Percentiles rank a stretch among this genome's conserved stretches.
phyloP scores from a whole-genome alignment of 2,329 filamentous ascomycete genomes.

The Fusarium metavorans region DNA sequence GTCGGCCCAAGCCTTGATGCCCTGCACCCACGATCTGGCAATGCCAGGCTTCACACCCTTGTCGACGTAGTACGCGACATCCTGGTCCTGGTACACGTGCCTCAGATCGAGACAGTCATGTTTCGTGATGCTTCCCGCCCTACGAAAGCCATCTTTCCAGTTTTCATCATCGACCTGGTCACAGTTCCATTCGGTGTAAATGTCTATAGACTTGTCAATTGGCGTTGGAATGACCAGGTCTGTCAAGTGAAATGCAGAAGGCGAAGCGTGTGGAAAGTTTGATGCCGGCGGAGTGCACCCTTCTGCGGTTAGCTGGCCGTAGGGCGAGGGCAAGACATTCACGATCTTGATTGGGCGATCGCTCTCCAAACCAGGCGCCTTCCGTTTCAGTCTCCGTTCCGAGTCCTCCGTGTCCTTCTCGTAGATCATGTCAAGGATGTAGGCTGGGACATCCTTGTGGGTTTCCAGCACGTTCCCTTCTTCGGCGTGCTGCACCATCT shows the following conservation, averaged over 20 bases:
- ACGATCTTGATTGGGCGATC: constrained; percentile 24
- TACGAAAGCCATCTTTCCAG: constrained; percentile 18
- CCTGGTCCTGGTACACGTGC: constrained; percentile 6
- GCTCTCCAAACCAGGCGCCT: constrained; percentile 6
- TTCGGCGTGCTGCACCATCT: constrained; percentile 17
- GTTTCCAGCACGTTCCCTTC: constrained; percentile 8
- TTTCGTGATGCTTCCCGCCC: constrained; percentile 11
- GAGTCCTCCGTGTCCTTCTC: constrained; percentile 3
- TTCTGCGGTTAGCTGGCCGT: neutral
- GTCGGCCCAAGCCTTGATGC: constrained; percentile 5
- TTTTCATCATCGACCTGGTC: constrained; percentile 6
- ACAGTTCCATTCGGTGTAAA: constrained; percentile 13
- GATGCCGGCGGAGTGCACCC: neutral
- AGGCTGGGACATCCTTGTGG: constrained; percentile 1
- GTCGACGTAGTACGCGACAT: constrained; percentile 3
- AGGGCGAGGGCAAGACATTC: constrained; percentile 15
- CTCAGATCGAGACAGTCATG: constrained; percentile 15
- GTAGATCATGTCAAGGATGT: constrained; percentile 25
- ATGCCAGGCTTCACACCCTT: constrained; percentile 9
- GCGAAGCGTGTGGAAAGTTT: neutral
- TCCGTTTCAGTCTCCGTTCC: constrained; percentile 2
- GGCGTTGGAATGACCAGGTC: constrained; percentile 16
- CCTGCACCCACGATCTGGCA: constrained; percentile 1
- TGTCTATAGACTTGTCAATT: constrained; percentile 15
- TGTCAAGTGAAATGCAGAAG: constrained; percentile 4